Conservation (phyloP, 345 rosid species). For the Salix udensis region DNA sequence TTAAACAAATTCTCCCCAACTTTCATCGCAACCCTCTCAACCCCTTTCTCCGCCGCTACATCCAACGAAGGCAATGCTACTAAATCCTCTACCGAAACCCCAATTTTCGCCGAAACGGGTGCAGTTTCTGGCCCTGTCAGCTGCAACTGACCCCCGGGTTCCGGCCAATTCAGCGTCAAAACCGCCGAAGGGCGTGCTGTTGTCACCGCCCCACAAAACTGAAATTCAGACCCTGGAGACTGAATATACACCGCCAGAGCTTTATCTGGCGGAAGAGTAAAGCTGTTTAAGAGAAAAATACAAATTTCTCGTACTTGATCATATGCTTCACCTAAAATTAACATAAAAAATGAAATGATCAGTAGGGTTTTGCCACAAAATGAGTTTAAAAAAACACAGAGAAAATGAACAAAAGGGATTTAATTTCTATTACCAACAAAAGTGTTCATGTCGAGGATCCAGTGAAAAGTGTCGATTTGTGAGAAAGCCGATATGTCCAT, state of each 20-base stretch:
- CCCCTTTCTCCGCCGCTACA: conserved; percentile 60
- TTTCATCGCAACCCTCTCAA: conserved; percentile 84
- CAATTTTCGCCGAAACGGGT: conserved; percentile 73
- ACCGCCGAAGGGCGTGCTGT: conserved; percentile 79
- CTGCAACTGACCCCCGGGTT: conserved; percentile 63
- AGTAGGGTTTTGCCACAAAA: background rate
- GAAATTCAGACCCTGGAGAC: conserved; percentile 81
- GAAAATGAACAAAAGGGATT: background rate
- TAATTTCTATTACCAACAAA: conserved; percentile 58
- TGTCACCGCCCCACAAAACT: conserved; percentile 83
- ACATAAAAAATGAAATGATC: background rate
- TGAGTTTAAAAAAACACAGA: no score
- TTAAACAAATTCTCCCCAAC: conserved; percentile 94
- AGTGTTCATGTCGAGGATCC: conserved; percentile 96
- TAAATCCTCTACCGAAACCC: conserved; percentile 75
- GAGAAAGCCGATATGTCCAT: conserved; percentile 80
- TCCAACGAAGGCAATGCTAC: conserved; percentile 68
- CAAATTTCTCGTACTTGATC: conserved; percentile 79
- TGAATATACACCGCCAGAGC: conserved; percentile 92
- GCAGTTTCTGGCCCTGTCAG: conserved; percentile 57
- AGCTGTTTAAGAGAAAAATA: conserved; percentile 71
- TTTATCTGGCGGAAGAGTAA: conserved; percentile 79
- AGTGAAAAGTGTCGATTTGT: conserved; percentile 88
- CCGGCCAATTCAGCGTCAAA: conserved; percentile 82
- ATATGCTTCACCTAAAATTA: conserved; percentile 65